Evolutionary conservation across 345 rosid species (phyloP), one percentile per base, ranked within the genome.

Genomic region (Populus davidiana): DNA sequence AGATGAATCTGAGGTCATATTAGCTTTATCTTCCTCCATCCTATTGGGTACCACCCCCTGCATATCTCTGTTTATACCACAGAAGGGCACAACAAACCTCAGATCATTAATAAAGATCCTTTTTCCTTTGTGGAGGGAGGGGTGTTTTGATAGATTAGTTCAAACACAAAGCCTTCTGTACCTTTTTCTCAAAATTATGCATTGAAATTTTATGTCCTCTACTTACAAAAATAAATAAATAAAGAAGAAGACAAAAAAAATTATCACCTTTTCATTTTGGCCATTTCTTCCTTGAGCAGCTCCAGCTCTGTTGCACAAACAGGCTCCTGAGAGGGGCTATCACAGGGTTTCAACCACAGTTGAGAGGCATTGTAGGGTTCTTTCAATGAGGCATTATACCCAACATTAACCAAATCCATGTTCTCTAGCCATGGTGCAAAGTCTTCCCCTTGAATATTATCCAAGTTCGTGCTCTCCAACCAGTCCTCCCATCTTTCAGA

Each of bases 401-500:
- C 82, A 52, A 74, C 77, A 82, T 87, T 86, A 49, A 80, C 83
- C 27, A 81, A 81, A 76, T 89, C 91, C 25, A 78, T 67, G 74
- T 68, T 83, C 73, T 80, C 92, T 62, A 90, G 69, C 93, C 91
- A 86, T 72, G 89, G 89, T 62, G 79, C 88, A 39, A 93, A 79
- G 74, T 82, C 94, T 63, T 85, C 92, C 69, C 84, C 92, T 25
- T 79, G 86, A 80, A 90, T 71, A 86, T 82, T 89, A 66, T 91
- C 91, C 84, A 94, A 77, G 83, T 83, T 88, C 79, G 88, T 74
- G 84, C 77, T 87, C 78, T 86, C 90, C 81, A 93, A 81, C 89
- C 93, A 90, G 81, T 91, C 91, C 84, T 90, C 94, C 99, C 97
- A 94, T 77, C 82, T 89, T 39, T 89, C 97, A 50, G 91, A 85